Evolutionary conservation across 805 yeast species (phyloP).

Genomic region (Starmerella vitae): DNA sequence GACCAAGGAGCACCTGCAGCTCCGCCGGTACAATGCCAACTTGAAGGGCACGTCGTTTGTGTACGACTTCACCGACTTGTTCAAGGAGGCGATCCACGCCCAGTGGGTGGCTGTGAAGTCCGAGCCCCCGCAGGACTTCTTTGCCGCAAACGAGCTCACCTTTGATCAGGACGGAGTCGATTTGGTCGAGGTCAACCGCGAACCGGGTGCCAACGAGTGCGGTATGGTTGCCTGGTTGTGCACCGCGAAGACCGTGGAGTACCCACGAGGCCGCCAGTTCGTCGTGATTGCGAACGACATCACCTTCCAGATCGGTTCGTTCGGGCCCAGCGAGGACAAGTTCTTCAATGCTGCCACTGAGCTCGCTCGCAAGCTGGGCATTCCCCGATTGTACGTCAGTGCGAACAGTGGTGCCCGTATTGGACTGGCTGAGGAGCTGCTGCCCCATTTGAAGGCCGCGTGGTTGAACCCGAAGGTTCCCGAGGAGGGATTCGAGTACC

Average conservation of each 20-base stretch:
- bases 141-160: conserved; percentile 70
- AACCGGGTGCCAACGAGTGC: conserved; percentile 86
- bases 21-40: conserved; percentile 97
- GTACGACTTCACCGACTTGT: conserved; percentile 96
- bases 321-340: conserved; percentile 90
- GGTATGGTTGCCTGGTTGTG: conserved; percentile 98
- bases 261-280: conserved; percentile 90
- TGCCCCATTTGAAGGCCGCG: conserved; percentile 77
- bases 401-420: conserved; percentile 99
- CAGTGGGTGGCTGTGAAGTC: conserved; percentile 59
- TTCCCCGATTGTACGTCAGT: conserved; percentile 89
- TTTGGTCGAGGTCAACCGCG: conserved; percentile 80
- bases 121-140: conserved; percentile 52
- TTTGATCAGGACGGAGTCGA: conserved; percentile 63
- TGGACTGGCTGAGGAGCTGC: conserved; percentile 92
- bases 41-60: conserved; percentile 96
- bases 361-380: conserved; percentile 75
- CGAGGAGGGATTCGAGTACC: conserved; percentile 76
- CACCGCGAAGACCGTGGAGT: conserved; percentile 87
- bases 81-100: conserved; percentile 78
- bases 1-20: conserved; percentile 94
- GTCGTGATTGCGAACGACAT: conserved; percentile 92
- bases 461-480: conserved; percentile 75
- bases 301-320: conserved; percentile 95
- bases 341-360: conserved; percentile 90